These are phyloP conservation scores for Starmera stellimalicola DNA, from an alignment of 1,139 yeast species.

Conservation along the genomic window DNA sequence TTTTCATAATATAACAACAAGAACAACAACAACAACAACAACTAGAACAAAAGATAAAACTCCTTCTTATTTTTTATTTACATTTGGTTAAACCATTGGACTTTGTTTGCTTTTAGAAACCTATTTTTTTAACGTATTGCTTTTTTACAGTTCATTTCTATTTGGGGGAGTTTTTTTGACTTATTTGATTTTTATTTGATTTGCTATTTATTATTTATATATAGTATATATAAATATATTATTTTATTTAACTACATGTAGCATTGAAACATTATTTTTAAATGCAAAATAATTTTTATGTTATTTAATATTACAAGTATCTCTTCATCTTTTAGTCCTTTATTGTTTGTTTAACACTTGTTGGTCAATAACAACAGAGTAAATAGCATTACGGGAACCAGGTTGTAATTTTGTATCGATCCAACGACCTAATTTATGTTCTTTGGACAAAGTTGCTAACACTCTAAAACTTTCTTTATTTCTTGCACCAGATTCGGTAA, in stretches of 20 bases:
- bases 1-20: neutral
- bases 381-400: constrained; percentile 42
- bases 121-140: too few species aligned
- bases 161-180: too few species aligned
- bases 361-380: constrained; percentile 34
- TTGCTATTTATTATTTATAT: too few species aligned
- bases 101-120: neutral
- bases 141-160: too few species aligned
- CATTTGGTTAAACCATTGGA: too few species aligned
- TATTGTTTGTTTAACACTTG: constrained; percentile 5
- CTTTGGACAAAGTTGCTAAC: constrained; percentile 66
- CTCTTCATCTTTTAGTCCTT: neutral
- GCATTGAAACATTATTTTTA: too few species aligned
- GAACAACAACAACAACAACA: too few species aligned
- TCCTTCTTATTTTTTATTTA: neutral
- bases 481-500: constrained; percentile 45
- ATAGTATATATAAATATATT: too few species aligned
- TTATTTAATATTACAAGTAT: too few species aligned
- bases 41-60: too few species aligned
- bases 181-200: too few species aligned
- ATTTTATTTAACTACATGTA: neutral
- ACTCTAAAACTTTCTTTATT: constrained; percentile 44
- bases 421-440: constrained; percentile 89
- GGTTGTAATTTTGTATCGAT: constrained; percentile 23
- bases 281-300: too few species aligned